Evolutionary conservation across 768 basidiomycete species (phyloP), one percentile per base, ranked within the genome.

Genomic region (Lyophyllum semitale): DNA sequence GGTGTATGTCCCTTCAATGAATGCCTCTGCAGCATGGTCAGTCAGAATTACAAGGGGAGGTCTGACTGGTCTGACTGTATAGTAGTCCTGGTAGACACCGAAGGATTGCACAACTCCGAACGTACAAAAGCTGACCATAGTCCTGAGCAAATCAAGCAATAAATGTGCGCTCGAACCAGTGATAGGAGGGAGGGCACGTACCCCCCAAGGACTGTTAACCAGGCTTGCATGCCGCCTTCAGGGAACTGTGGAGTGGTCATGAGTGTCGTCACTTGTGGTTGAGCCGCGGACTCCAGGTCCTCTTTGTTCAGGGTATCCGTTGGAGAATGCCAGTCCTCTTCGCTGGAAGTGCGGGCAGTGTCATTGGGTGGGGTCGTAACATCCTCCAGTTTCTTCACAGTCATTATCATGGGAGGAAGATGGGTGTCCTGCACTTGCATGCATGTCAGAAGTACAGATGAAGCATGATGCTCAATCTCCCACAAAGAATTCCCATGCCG

Each of bases 21-120:
- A 23, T 68, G 60, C 25, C 74, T 71, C 75, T 77, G 48, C 44
- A 50, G 18, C 40, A 22, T 4, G 29, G 26, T 40, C 30, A 30
- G 20, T 18, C 50, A 29, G 30, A 37, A 11, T 13, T 40, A 52
- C 37, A 45, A 30, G n/a, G 18, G 44, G 35, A 33, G 18, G 29
- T 25, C 45, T 55, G 20, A 29, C 22, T 37, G 22, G 20, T 20
- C 61, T 62, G 35, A 79, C 78, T 23, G 75, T 77, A 53, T 82
- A 82, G 53, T 76, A 80, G 58, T 81, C 80, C 61, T 81, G 77
- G 61, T 77, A 82, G 18, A 81, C 78, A n/a, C 76, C 76, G 57
- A 77, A 80, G 8, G 78, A 77, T 53, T 80, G 78, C 9, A 79
- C 75, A 4, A 74, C 71, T 7, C 80, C 79, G 57, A 82, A 80